Conservation (phyloP, 257 asterid genomes). For the Rhazya stricta region DNA sequence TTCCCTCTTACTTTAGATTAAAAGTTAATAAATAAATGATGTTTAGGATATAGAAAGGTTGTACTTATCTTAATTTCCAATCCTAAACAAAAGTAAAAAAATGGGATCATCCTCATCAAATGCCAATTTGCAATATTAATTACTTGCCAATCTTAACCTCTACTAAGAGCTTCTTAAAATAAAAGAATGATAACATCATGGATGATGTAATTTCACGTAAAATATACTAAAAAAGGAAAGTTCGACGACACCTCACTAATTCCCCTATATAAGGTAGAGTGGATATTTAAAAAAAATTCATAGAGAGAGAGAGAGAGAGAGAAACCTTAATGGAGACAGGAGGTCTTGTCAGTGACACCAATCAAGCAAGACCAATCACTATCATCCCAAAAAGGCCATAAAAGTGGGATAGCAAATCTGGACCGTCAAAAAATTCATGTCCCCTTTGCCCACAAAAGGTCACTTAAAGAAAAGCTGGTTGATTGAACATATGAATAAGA, state of each 20-base stretch:
- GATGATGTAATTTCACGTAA: slow-evolving; percentile 24
- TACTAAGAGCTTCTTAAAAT: neutral
- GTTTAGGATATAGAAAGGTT: too few species aligned
- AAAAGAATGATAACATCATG: slow-evolving; percentile 24
- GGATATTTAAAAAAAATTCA: neutral
- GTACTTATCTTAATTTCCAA: too few species aligned
- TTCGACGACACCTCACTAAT: neutral
- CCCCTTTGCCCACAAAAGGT: slow-evolving; percentile 21
- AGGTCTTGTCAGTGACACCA: slow-evolving; percentile 21
- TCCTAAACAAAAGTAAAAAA: too few species aligned
- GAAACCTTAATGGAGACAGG: slow-evolving; percentile 39
- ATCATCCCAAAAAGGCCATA: slow-evolving; percentile 22
- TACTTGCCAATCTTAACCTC: too few species aligned
- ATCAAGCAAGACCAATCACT: slow-evolving; percentile 15
- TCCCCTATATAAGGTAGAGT: slow-evolving; percentile 1
- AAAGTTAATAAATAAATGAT: too few species aligned
- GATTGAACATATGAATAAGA: slow-evolving; percentile 18
- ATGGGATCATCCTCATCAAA: too few species aligned
- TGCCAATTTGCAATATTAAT: too few species aligned
- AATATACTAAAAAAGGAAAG: slow-evolving; percentile 2
- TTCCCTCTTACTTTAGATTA: too few species aligned
- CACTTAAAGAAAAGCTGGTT: slow-evolving; percentile 18
- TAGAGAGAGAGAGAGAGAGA: slow-evolving; percentile 10
- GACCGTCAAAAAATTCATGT: slow-evolving; percentile 29
- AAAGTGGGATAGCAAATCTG: slow-evolving; percentile 24